Evolutionary conservation across 257 asterid species (phyloP).

Genomic region (Solanum sejunctum): DNA sequence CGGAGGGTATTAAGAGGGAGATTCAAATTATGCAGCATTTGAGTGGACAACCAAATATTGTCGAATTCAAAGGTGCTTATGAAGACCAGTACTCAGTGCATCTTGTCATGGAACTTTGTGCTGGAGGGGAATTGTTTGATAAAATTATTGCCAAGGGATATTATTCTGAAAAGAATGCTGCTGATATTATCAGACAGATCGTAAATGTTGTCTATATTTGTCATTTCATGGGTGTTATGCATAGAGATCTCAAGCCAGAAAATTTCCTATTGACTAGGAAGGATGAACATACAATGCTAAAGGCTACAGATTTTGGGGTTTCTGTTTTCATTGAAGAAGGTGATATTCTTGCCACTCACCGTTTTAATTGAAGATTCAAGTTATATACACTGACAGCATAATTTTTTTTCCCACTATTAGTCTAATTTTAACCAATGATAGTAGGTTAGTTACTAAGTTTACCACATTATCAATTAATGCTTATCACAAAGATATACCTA

Average conservation of each 20-base stretch:
- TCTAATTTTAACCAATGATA: background rate
- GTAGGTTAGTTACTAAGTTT: background rate
- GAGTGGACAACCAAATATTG: constrained; percentile 79
- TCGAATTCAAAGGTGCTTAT: constrained; percentile 68
- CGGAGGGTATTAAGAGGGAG: constrained; percentile 78
- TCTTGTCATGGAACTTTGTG: constrained; percentile 76
- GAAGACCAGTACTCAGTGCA: constrained; percentile 72
- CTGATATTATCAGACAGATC: constrained; percentile 66
- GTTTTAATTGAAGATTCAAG: background rate
- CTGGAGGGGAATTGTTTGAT: constrained; percentile 79
- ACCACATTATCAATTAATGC: background rate
- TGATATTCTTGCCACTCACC: constrained; percentile 1
- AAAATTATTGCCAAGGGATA: constrained; percentile 73
- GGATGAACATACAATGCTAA: constrained; percentile 54
- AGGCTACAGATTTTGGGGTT: constrained; percentile 83
- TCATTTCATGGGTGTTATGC: constrained; percentile 87
- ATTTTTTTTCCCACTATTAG: background rate
- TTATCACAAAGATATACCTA: background rate
- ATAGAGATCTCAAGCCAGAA: constrained; percentile 91
- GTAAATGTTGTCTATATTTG: constrained; percentile 81
- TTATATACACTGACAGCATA: background rate
- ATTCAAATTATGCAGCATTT: constrained; percentile 76
- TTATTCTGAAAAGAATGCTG: constrained; percentile 70
- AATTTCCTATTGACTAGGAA: constrained; percentile 72
- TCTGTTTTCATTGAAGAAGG: constrained; percentile 87